Base-by-base conservation (phyloP, 2,329 filamentous ascomycete genomes). In the Ceratocystiopsis brevicomis region DNA sequence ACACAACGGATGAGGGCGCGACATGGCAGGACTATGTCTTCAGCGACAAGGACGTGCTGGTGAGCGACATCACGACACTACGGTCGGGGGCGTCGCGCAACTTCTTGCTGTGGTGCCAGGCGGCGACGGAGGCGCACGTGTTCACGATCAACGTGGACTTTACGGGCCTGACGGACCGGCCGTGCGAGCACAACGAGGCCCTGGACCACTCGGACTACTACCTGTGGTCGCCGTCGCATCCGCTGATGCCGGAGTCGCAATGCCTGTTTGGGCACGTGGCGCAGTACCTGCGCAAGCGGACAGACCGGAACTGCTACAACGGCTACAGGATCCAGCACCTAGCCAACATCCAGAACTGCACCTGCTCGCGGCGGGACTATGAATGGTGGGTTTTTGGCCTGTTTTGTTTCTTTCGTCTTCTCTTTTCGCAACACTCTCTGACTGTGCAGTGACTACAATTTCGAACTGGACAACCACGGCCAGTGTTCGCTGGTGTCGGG, bases 201-300 rank as follows among this genome's bases (percentile, higher is more conserved):
- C 56, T 56, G 3, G 65, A 60, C 17, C 62, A 65, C 47, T 65
- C 62, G 4, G 83, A 96, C 60, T 98, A 95, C 60, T 73, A 81
- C 47, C 63, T 92, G 6, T 98, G 88, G 88, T 75, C 74, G 40
- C 88, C 90, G 3, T 76, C 75, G 53, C 90, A 96, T 57, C 90
- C 90, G 3, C 63, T 52, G 44, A 46, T 78, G 47, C 72, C 81
- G 50, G 64, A 81, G 10, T 68, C 85, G 49, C 76, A 86, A 51
- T 98, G 90, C 59, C 68, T 98, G 3, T 98, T 98, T 54, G 90
- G 90, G 1, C 92, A 96, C 57, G 72, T 83, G 45, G 77, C 87
- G 30, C 73, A 83, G 55, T 98, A 95, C 55, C 74, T 93, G 54
- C 83, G 90, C 57, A 98, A 96, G 71, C 87, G 81, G 60, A 61